These are phyloP conservation scores for Lachnellula suecica DNA, from an alignment of 2,329 filamentous ascomycete species.

Conservation along the genomic window DNA sequence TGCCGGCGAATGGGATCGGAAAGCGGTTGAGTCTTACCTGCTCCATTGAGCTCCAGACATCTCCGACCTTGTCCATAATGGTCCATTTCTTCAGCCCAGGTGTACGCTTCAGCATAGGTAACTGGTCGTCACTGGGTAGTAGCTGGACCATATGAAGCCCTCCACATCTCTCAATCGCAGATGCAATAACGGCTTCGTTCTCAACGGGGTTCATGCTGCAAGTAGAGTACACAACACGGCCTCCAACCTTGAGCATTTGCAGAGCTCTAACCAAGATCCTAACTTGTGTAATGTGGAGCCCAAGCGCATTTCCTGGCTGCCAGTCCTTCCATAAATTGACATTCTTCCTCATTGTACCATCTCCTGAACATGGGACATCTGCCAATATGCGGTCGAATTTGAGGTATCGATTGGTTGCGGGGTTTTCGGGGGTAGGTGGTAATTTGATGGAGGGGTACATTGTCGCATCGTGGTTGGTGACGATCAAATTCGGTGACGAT, in stretches of 20 bases:
- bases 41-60: slow-evolving; percentile 78
- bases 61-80: slow-evolving; percentile 83
- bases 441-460: slow-evolving; percentile 91
- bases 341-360: slow-evolving; percentile 93
- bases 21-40: slow-evolving; percentile 46
- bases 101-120: slow-evolving; percentile 74
- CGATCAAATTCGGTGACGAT: slow-evolving; percentile 92
- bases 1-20: not conserved
- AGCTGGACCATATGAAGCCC: slow-evolving; percentile 79
- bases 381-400: slow-evolving; percentile 97
- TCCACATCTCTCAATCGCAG: slow-evolving; percentile 87
- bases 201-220: slow-evolving; percentile 99
- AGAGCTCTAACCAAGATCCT: slow-evolving; percentile 88
- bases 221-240: slow-evolving; percentile 94
- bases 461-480: slow-evolving; percentile 97
- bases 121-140: slow-evolving; percentile 75
- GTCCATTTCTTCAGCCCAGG: slow-evolving; percentile 81
- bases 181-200: slow-evolving; percentile 88
- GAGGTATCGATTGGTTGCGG: slow-evolving; percentile 67
- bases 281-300: slow-evolving; percentile 82
- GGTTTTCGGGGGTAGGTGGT: slow-evolving; percentile 57
- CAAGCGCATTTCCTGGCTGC: slow-evolving; percentile 83
- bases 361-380: slow-evolving; percentile 95
- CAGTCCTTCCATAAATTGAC: slow-evolving; percentile 93
- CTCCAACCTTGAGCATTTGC: slow-evolving; percentile 94